phyloP scores from a whole-genome alignment of 116 monocot genomes.

The Iris pallida region DNA sequence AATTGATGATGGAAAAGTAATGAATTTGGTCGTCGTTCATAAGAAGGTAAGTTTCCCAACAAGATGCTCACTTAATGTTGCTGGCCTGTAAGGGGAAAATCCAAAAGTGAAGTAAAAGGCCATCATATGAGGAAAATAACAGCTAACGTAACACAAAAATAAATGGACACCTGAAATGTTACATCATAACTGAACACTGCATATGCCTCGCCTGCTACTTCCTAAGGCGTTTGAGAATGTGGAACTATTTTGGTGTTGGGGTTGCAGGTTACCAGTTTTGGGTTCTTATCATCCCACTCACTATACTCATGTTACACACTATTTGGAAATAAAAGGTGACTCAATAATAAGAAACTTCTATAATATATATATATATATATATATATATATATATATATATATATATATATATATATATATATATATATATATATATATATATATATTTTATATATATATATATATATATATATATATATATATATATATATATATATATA shows the following conservation, averaged over 20 bases:
- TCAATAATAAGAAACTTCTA: no score
- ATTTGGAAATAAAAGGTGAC: no score
- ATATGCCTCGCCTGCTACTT: constrained; percentile 29
- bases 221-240: constrained; percentile 26
- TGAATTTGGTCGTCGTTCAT: constrained; percentile 48
- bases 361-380: no score
- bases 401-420: no score
- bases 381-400: no score
- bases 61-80: constrained; percentile 47
- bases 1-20: constrained; percentile 49
- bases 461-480: no score
- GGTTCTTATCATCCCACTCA: constrained; percentile 39
- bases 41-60: constrained; percentile 33
- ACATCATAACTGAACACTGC: constrained; percentile 49
- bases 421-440: no score
- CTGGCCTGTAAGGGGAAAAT: constrained; percentile 22
- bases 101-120: not conserved
- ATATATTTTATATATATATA: no score
- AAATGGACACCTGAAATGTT: constrained; percentile 29
- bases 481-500: no score
- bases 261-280: constrained; percentile 42
- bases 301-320: constrained; percentile 37
- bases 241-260: constrained; percentile 36
- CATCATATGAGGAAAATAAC: not conserved
- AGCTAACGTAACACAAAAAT: not conserved